phyloP scores from a whole-genome alignment of 2,329 filamentous ascomycete species.

The Xylariaceae sp. region DNA sequence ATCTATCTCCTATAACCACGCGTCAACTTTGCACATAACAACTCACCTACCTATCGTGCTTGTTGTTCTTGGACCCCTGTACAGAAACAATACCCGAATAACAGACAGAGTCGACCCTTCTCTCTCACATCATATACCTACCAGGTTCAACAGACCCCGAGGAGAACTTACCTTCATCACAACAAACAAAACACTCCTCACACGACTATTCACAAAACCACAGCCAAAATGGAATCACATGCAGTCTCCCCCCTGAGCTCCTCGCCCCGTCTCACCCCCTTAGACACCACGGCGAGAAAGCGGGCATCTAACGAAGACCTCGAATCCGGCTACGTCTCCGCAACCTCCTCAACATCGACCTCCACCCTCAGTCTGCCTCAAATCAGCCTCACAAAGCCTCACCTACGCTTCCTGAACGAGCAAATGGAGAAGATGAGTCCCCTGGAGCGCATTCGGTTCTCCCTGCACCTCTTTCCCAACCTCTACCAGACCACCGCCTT shows the following conservation, averaged over 20 bases:
- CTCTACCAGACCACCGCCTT: conserved; percentile 85
- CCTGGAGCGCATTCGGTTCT: conserved; percentile 88
- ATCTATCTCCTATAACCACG: not conserved
- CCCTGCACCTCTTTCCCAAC: conserved; percentile 81
- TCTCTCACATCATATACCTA: not conserved
- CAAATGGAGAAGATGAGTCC: conserved; percentile 85
- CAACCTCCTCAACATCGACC: conserved; percentile 52
- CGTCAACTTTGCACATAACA: not conserved
- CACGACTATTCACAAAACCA: not conserved
- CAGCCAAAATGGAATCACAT: conserved; percentile 24
- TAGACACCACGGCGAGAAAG: conserved; percentile 36
- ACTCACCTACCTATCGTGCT: not conserved
- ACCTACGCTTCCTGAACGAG: conserved; percentile 84
- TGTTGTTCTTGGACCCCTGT: not conserved
- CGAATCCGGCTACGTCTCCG: conserved; percentile 83
- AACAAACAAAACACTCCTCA: not conserved
- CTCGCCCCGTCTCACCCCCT: conserved; percentile 35
- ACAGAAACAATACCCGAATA: not conserved
- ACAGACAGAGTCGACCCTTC: not conserved
- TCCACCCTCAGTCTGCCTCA: conserved; percentile 62
- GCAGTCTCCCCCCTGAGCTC: conserved; percentile 39
- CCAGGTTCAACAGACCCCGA: not conserved
- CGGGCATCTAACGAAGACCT: conserved; percentile 42
- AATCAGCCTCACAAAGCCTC: conserved; percentile 78
- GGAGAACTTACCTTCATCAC: not conserved